A percentile compares a stretch with the other conserved stretches of the same genome.
phyloP scores from a whole-genome alignment of 139 green algal genomes.

The Closterium sp. region DNA sequence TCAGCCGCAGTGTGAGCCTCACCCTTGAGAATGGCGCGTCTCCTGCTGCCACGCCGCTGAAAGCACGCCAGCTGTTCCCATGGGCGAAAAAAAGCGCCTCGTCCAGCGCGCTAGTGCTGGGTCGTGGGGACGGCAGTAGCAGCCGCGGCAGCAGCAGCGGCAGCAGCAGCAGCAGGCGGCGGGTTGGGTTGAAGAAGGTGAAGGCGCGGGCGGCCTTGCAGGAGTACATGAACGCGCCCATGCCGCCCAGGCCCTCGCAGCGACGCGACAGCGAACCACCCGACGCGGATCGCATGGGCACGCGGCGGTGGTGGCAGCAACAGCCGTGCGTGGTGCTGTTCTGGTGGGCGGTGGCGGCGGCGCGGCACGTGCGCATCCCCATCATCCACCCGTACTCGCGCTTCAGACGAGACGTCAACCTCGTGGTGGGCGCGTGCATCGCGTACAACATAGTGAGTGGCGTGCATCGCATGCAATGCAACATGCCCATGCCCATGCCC shows the following conservation, averaged over 20 bases:
- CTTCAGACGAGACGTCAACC: not conserved
- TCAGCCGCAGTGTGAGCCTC: too few species aligned
- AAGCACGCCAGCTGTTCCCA: not conserved
- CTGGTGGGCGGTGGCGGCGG: not conserved
- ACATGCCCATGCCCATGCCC: too few species aligned
- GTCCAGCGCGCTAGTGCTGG: not conserved
- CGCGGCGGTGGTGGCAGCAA: not conserved
- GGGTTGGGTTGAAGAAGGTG: not conserved
- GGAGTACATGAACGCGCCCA: not conserved
- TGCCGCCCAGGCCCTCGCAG: not conserved
- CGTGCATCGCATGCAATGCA: too few species aligned
- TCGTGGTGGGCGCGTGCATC: not conserved
- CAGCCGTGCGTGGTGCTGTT: not conserved
- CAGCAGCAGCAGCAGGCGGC: not conserved
- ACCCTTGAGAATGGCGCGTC: not conserved
- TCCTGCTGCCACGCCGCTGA: not conserved
- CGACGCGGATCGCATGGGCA: not conserved
- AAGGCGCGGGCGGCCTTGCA: not conserved
- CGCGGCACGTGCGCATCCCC: not conserved
- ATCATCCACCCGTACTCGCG: constrained; percentile 2
- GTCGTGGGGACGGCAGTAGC: not conserved
- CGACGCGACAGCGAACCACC: not conserved
- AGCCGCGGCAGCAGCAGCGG: not conserved
- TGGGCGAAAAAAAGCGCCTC: not conserved
- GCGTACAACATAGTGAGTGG: not conserved